Conservation (phyloP, 73 alveolate genomes). For the Paramecium tetraurelia region DNA sequence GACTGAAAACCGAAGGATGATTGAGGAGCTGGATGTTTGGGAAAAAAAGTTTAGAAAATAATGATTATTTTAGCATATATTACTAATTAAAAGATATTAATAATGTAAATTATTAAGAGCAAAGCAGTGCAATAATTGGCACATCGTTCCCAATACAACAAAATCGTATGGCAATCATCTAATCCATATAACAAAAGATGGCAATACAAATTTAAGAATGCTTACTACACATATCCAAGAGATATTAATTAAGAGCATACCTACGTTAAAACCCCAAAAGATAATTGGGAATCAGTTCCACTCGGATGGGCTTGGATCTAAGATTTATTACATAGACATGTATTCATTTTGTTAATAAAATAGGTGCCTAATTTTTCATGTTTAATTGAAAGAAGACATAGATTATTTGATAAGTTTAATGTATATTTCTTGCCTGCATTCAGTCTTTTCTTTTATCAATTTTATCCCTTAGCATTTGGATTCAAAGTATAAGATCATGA, state of each 20-base stretch:
- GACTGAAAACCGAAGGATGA: conserved; percentile 1
- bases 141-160: conserved; percentile 46
- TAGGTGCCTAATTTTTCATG: conserved; percentile 50
- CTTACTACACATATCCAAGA: conserved; percentile 65
- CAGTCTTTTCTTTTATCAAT: conserved; percentile 49
- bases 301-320: conserved; percentile 56
- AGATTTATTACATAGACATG: conserved; percentile 57
- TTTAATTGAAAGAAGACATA: conserved; percentile 60
- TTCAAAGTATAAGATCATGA: conserved; percentile 36
- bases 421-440: conserved; percentile 58
- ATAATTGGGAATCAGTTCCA: conserved; percentile 54
- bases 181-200: conserved; percentile 67
- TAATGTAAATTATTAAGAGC: conserved; percentile 8
- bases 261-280: conserved; percentile 57
- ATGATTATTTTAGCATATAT: neutral
- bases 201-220: conserved; percentile 60
- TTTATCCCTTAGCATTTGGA: conserved; percentile 53
- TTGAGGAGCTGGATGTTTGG: conserved; percentile 15
- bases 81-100: conserved; percentile 23
- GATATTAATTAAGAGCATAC: conserved; percentile 61
- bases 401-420: conserved; percentile 62
- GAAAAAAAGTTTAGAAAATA: neutral
- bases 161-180: conserved; percentile 47
- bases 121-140: neutral
- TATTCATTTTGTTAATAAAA: neutral